Conservation (phyloP, 2,329 filamentous ascomycete genomes). For the Colletotrichum horii region DNA sequence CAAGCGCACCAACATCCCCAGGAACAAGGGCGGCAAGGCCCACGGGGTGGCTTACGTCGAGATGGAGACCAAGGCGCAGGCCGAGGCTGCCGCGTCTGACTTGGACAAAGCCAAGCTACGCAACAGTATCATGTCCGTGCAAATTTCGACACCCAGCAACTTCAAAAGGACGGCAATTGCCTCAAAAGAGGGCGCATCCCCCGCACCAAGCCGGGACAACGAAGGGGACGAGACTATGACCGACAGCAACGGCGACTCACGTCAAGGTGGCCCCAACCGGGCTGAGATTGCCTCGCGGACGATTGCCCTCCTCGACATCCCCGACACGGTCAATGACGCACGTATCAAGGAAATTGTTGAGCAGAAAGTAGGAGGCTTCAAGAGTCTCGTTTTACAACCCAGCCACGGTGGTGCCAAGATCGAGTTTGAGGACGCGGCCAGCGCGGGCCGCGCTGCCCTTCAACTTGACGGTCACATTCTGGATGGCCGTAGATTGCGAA, state of each 20-base stretch:
- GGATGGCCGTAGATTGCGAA: constrained; percentile 57
- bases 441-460: constrained; percentile 75
- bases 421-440: constrained; percentile 74
- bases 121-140: constrained; percentile 71
- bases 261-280: constrained; percentile 35
- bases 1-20: constrained; percentile 73
- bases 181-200: constrained; percentile 36
- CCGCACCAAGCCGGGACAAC: constrained; percentile 37
- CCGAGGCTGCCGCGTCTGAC: constrained; percentile 67
- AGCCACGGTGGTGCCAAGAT: constrained; percentile 85
- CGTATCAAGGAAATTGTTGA: constrained; percentile 78
- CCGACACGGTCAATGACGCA: constrained; percentile 90
- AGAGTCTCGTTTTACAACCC: constrained; percentile 80
- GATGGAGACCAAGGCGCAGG: constrained; percentile 74
- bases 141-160: constrained; percentile 60
- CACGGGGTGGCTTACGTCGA: constrained; percentile 83
- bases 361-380: constrained; percentile 66
- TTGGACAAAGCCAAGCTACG: constrained; percentile 76
- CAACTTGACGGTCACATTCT: constrained; percentile 62
- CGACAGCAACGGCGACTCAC: constrained; percentile 27
- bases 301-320: constrained; percentile 82
- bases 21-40: constrained; percentile 69
- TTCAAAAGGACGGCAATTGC: constrained; percentile 58
- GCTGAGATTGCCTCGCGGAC: constrained; percentile 69
- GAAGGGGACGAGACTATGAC: constrained; percentile 46